Evolutionary conservation across 2,329 filamentous ascomycete genomes (phyloP).

Genomic region (Paecilomyces formosus): DNA sequence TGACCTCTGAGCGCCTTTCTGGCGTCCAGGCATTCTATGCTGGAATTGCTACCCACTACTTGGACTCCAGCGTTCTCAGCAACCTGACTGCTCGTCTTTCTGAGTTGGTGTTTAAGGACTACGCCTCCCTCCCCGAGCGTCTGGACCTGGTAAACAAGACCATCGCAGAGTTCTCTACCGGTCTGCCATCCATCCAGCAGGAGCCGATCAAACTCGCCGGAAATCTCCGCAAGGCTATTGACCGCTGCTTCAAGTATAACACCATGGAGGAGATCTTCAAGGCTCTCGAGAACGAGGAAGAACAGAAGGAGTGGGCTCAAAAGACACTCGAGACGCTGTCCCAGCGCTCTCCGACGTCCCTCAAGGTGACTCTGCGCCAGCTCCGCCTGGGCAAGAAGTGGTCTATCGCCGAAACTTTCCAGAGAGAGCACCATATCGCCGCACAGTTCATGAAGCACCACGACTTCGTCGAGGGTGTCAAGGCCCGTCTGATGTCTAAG

Average conservation of each 20-base stretch:
- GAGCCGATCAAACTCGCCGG: slow-evolving; percentile 62
- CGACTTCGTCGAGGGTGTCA: slow-evolving; percentile 91
- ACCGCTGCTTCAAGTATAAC: slow-evolving; percentile 68
- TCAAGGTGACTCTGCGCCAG: slow-evolving; percentile 77
- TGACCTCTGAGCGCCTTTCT: slow-evolving; percentile 76
- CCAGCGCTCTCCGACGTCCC: slow-evolving; percentile 73
- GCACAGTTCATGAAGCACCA: slow-evolving; percentile 80
- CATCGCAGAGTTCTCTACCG: slow-evolving; percentile 85
- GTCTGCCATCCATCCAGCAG: slow-evolving; percentile 57
- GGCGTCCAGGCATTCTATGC: slow-evolving; percentile 85
- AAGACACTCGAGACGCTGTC: slow-evolving; percentile 69
- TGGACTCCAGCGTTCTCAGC: slow-evolving; percentile 81
- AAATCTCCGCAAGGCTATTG: slow-evolving; percentile 68
- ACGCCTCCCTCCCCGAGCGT: slow-evolving; percentile 55
- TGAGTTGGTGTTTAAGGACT: slow-evolving; percentile 82
- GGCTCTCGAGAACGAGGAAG: slow-evolving; percentile 52
- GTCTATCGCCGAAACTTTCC: slow-evolving; percentile 79
- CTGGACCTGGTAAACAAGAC: slow-evolving; percentile 72
- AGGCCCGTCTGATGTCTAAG: slow-evolving; percentile 68
- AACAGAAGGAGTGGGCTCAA: slow-evolving; percentile 65
- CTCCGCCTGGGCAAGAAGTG: slow-evolving; percentile 69
- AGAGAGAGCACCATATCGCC: slow-evolving; percentile 77
- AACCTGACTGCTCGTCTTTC: slow-evolving; percentile 76
- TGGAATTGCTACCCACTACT: slow-evolving; percentile 90
- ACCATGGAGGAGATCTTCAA: slow-evolving; percentile 62